Percentiles rank a stretch among this genome's conserved stretches.
Evolutionary conservation across 768 basidiomycete genomes (phyloP).

Genomic region (Suillus bovinus): DNA sequence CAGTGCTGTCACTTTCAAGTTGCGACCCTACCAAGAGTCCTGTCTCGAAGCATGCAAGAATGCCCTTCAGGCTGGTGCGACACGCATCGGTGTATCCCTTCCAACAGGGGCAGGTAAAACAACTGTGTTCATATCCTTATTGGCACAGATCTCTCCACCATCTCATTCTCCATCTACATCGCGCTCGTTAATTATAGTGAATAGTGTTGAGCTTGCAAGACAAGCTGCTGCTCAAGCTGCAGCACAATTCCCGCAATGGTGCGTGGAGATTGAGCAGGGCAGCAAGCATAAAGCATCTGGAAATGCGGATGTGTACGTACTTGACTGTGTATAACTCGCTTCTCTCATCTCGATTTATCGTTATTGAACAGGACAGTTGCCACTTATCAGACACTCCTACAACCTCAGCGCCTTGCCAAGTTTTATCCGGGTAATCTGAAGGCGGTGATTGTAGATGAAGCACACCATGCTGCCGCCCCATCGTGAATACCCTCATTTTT

Average conservation of each 20-base stretch:
- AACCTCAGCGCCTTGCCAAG: conserved; percentile 63
- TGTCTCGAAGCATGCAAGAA: conserved; percentile 77
- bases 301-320: conserved; percentile 72
- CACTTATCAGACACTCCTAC: conserved; percentile 84
- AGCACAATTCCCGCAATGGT: conserved; percentile 67
- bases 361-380: conserved; percentile 66
- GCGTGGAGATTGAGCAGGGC: conserved; percentile 93
- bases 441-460: conserved; percentile 87
- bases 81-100: conserved; percentile 80
- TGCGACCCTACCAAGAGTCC: conserved; percentile 88
- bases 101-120: conserved; percentile 91
- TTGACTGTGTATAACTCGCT: not conserved
- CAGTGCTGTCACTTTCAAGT: conserved; percentile 15
- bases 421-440: conserved; percentile 69
- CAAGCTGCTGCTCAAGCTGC: conserved; percentile 80
- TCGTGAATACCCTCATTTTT: conserved; percentile 59
- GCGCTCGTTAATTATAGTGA: conserved; percentile 81
- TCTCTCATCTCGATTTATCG: conserved; percentile 1
- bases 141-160: conserved; percentile 60
- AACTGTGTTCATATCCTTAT: conserved; percentile 83
- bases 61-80: conserved; percentile 64
- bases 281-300: conserved; percentile 72
- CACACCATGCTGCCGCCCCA: conserved; percentile 92
- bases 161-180: conserved; percentile 43
- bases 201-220: conserved; percentile 83